Percentiles rank a stretch among this genome's conserved stretches.
Evolutionary conservation across 2,329 filamentous ascomycete species (phyloP).

Genomic region (Grosmannia serpens): DNA sequence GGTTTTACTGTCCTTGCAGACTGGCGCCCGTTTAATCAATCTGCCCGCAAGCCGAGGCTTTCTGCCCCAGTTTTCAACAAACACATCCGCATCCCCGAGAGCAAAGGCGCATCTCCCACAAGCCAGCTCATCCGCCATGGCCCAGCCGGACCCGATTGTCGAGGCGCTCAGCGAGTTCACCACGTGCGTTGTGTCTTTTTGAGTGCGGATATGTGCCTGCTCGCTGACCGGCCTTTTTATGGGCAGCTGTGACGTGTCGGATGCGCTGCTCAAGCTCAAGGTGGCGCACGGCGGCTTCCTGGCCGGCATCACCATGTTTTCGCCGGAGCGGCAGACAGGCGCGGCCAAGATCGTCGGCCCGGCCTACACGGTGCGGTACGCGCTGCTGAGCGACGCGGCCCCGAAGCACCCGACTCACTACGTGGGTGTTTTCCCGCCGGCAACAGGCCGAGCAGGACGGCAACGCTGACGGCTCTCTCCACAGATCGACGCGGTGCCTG

Average conservation of each 20-base stretch:
- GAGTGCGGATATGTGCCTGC: not conserved
- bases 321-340: conserved; percentile 37
- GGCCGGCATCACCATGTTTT: conserved; percentile 41
- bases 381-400: conserved; percentile 30
- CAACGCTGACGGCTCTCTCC: not conserved
- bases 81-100: too few relatives aligned
- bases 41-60: too few relatives aligned
- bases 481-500: conserved; percentile 37
- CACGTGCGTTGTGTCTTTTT: conserved; percentile 15
- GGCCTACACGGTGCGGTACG: conserved; percentile 43
- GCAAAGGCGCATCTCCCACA: too few relatives aligned
- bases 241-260: conserved; percentile 39
- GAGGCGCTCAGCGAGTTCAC: conserved; percentile 21
- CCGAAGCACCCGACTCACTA: conserved; percentile 35
- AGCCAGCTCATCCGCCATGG: not conserved
- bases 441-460: too few relatives aligned
- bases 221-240: not conserved
- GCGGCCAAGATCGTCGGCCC: conserved; percentile 41
- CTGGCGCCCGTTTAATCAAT: too few relatives aligned
- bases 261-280: conserved; percentile 38
- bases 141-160: conserved; percentile 16
- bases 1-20: too few relatives aligned
- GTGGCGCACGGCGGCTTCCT: conserved; percentile 40
- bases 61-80: too few relatives aligned
- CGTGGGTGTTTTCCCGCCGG: too few relatives aligned